Evolutionary conservation across 257 asterid genomes (phyloP), one percentile per base, ranked within the genome.

Genomic region (Oldenlandia corymbosa): DNA sequence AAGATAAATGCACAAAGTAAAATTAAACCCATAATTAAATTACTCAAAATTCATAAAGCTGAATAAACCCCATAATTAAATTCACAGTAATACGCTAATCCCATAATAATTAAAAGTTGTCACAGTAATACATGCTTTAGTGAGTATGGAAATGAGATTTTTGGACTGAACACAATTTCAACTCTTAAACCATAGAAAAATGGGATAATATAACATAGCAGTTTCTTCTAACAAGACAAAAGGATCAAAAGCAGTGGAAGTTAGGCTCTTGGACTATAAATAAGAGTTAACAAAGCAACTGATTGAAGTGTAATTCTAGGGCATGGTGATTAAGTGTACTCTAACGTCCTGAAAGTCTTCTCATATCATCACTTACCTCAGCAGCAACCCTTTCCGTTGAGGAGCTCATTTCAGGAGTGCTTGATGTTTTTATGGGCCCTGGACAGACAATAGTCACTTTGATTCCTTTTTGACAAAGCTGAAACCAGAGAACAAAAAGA

Each of bases 391-490:
- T 73, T 58, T 60, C 76, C 36, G 71, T 74, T 18, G 80, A 65
- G 69, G 73, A 64, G 71, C 85, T 79, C 64, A 80, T 70, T 78
- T 68, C 88, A 37, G 90, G 78, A 76, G 75, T 79, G 53, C 80
- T 58, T 32, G 85, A 42, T 43, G 98, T 82, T 72, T 73, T 78
- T 73, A 92, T 79, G 41, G 99, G 99, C 62, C 99, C 97, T 4
- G 99, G 99, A 76, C 95, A 87, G 67, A 92, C 88, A 73, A 89
- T 78, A 58, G 99, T 92, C 54, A 92, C 97, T 86, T 84, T 84
- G 85, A 92, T 87, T 67, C 99, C 99, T 75, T 72, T 89, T 70
- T 30, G 68, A 65, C 70, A 84, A 67, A 92, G 96, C 97, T 92
- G 87, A 69, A 76, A 75, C 31, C 62, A 68, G 10, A 59, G 52